phyloP scores from a whole-genome alignment of 164 flowering plant species.

The Liriodendron chinense region DNA sequence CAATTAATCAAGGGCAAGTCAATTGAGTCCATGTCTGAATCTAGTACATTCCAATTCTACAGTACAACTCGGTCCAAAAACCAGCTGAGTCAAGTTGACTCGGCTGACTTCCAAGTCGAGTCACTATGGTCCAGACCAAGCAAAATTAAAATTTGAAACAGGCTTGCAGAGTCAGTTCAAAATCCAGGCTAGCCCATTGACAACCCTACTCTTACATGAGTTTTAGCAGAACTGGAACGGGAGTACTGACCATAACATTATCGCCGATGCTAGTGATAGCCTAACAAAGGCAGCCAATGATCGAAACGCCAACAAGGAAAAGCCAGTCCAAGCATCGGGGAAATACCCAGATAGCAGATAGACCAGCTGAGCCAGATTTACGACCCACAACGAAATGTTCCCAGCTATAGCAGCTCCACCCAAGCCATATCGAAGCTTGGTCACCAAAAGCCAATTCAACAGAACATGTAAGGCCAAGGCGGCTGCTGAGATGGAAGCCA shows the following conservation, averaged over 20 bases:
- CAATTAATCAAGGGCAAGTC: too few relatives aligned
- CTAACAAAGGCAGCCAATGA: conserved; percentile 38
- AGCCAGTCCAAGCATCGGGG: conserved; percentile 49
- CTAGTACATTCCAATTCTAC: too few relatives aligned
- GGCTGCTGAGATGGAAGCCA: conserved; percentile 35
- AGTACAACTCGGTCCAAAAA: too few relatives aligned
- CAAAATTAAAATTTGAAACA: too few relatives aligned
- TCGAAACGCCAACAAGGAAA: conserved; percentile 39
- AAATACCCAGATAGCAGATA: conserved; percentile 40
- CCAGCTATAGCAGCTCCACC: conserved; percentile 46
- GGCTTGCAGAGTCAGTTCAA: too few relatives aligned
- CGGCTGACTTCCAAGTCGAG: too few relatives aligned
- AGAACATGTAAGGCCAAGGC: conserved; percentile 33
- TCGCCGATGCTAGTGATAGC: conserved; percentile 51
- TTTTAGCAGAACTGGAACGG: too few relatives aligned
- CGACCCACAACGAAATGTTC: conserved; percentile 45
- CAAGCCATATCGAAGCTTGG: conserved; percentile 37
- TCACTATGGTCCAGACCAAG: too few relatives aligned
- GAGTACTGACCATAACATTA: conserved; percentile 48
- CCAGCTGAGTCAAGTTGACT: too few relatives aligned
- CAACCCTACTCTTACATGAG: too few relatives aligned
- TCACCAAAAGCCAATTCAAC: conserved; percentile 40
- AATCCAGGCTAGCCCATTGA: too few relatives aligned
- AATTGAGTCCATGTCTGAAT: too few relatives aligned
- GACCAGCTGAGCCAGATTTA: conserved; percentile 32